A percentile compares a stretch with the other conserved stretches of the same genome.
Conservation (phyloP, 2,329 filamentous ascomycete species). For the Botrytis fragariae region DNA sequence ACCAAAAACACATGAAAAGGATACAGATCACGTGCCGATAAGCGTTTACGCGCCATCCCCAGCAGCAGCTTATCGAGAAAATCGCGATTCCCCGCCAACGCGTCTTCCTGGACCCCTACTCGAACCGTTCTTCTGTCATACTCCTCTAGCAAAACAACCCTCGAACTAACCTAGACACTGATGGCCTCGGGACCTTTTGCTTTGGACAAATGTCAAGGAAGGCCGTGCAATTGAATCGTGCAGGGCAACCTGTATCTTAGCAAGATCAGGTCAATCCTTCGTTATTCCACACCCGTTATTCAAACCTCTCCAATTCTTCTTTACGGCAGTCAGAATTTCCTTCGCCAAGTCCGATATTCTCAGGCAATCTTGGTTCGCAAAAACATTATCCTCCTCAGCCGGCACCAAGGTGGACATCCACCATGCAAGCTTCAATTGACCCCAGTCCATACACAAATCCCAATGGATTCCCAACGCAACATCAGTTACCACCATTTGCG, state of each 20-base stretch:
- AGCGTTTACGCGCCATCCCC: not conserved
- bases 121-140: not conserved
- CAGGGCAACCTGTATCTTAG: not conserved
- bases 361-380: not conserved
- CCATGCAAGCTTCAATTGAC: not conserved
- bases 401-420: not conserved
- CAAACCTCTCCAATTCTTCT: not conserved
- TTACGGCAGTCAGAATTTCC: not conserved
- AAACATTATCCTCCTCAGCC: not conserved
- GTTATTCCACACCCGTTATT: not conserved
- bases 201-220: not conserved
- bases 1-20: not conserved
- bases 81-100: not conserved
- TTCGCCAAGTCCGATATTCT: not conserved
- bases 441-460: not conserved
- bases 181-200: not conserved
- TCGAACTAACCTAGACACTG: not conserved
- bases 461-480: not conserved
- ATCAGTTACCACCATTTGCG: not conserved
- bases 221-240: not conserved
- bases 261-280: not conserved
- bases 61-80: not conserved
- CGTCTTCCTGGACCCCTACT: not conserved
- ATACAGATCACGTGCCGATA: not conserved
- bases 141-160: not conserved